Base-by-base conservation (phyloP, 176 grass and related monocot genomes). In the Cenchrus purpureus region DNA sequence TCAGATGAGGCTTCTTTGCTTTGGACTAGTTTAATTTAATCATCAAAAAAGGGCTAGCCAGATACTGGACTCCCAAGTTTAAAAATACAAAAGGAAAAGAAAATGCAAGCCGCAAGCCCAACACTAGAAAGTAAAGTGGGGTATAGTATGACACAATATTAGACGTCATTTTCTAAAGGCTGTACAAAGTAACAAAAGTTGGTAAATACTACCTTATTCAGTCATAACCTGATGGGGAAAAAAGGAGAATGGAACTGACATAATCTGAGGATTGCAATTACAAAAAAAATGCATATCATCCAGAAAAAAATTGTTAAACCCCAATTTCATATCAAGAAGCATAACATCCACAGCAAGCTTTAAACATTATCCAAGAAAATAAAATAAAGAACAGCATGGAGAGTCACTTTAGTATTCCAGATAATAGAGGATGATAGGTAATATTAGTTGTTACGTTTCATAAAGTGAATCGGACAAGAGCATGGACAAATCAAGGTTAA, bases 311-410 rank as follows among this genome's bases (percentile, higher is more conserved):
- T 32, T 54, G 10, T 10, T 68, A 40, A 79, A 68, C 25, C 48
- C 17, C 0, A 50, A 43, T 9, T 54, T 43, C 32, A 71, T 51
- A 86, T 64, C 12, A 79, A 50, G 66, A 72, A 29, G 13, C 58
- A 71, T 58, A 78, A 77, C 70, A 71, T 25, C 6, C 37, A 51
- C 67, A 71, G 31, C n/a, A 67, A 81, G 29, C 13, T 68, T 17
- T 58, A 37, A 37, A 61, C 29, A 29, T 42, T 58, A 60, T 17
- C 62, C 62, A 82, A 70, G 44, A 77, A 61, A 0, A 44, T 43
- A 77, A 68, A 74, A 19, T 65, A 76, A 12, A 82, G 43, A 46
- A 75, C 10, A 81, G 19, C 43, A 80, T 69, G 8, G 11, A 68
- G 1, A 14, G 62, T 8, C 40, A 53, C 71, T 62, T 19, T 58